Evolutionary conservation across 129 eudicot species (phyloP).

Genomic region (Flaveria linearis): DNA sequence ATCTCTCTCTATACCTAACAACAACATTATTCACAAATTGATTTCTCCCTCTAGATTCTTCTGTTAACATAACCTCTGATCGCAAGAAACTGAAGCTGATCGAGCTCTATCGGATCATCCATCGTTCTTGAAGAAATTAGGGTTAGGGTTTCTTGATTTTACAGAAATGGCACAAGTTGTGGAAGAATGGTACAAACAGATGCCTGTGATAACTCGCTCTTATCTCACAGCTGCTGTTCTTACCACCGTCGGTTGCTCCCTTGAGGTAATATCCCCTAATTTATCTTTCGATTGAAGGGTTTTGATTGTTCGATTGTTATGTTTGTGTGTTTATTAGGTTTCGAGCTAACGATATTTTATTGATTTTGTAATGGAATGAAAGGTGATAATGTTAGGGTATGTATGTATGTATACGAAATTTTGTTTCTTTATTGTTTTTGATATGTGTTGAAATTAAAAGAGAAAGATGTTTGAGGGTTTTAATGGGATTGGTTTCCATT

Average conservation of each 20-base stretch:
- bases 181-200: constrained; percentile 92
- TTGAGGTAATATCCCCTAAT: constrained; percentile 46
- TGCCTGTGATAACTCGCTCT: constrained; percentile 86
- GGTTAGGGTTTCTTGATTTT: not conserved
- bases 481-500: not conserved
- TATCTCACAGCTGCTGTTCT: constrained; percentile 80
- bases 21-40: not conserved
- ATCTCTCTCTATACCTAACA: not conserved
- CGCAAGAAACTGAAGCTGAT: not conserved
- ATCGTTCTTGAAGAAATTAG: constrained; percentile 1
- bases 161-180: constrained; percentile 72
- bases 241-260: constrained; percentile 84
- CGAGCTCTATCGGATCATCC: not conserved
- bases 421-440: too few relatives aligned
- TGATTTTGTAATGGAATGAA: too few relatives aligned
- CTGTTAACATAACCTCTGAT: not conserved
- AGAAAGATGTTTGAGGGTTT: not conserved
- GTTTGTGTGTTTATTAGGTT: too few relatives aligned
- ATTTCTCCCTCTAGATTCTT: constrained; percentile 12
- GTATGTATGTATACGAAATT: too few relatives aligned
- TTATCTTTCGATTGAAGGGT: not conserved
- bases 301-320: too few relatives aligned
- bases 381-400: too few relatives aligned
- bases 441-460: not conserved
- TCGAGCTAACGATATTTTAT: too few relatives aligned